Evolutionary conservation across 2,329 filamentous ascomycete species (phyloP).

Genomic region (Diaporthe destruens): DNA sequence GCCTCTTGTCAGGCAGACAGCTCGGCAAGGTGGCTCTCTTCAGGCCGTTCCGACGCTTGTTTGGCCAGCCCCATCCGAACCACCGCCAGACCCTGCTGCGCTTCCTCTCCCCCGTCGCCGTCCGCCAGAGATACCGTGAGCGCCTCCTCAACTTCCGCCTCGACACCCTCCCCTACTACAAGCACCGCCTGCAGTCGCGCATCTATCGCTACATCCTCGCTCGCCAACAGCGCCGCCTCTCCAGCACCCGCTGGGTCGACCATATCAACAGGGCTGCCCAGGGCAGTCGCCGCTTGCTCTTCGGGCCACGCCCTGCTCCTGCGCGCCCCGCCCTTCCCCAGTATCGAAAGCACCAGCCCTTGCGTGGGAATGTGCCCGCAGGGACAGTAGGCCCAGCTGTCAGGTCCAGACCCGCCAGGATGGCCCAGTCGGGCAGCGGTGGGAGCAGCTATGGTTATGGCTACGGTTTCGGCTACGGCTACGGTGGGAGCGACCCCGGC

Average conservation of each 20-base stretch:
- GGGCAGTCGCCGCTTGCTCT: slow-evolving; percentile 60
- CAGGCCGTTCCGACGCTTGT: slow-evolving; percentile 52
- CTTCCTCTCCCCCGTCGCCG: slow-evolving; percentile 75
- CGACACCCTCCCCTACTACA: slow-evolving; percentile 79
- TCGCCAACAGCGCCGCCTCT: slow-evolving; percentile 68
- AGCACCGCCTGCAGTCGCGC: slow-evolving; percentile 78
- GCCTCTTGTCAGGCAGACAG: slow-evolving; percentile 6
- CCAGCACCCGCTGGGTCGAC: slow-evolving; percentile 62
- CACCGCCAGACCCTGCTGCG: slow-evolving; percentile 67
- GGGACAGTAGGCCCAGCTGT: slow-evolving; percentile 40
- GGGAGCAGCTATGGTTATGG: slow-evolving; percentile 49
- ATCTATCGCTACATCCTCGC: slow-evolving; percentile 81
- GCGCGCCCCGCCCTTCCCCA: slow-evolving; percentile 49
- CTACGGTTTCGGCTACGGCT: slow-evolving; percentile 38
- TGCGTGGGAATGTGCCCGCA: slow-evolving; percentile 28
- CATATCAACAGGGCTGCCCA: slow-evolving; percentile 49
- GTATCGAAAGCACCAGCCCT: not conserved
- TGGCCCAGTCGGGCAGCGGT: slow-evolving; percentile 44
- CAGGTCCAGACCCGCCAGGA: slow-evolving; percentile 42
- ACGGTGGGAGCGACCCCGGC: slow-evolving; percentile 39
- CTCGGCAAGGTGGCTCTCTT: slow-evolving; percentile 59
- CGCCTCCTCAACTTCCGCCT: slow-evolving; percentile 78
- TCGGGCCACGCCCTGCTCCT: slow-evolving; percentile 52
- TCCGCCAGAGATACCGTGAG: slow-evolving; percentile 73
- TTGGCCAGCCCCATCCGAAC: slow-evolving; percentile 54